Evolutionary conservation across 768 basidiomycete species (phyloP), one percentile per base, ranked within the genome.

Genomic region (Postia placenta): DNA sequence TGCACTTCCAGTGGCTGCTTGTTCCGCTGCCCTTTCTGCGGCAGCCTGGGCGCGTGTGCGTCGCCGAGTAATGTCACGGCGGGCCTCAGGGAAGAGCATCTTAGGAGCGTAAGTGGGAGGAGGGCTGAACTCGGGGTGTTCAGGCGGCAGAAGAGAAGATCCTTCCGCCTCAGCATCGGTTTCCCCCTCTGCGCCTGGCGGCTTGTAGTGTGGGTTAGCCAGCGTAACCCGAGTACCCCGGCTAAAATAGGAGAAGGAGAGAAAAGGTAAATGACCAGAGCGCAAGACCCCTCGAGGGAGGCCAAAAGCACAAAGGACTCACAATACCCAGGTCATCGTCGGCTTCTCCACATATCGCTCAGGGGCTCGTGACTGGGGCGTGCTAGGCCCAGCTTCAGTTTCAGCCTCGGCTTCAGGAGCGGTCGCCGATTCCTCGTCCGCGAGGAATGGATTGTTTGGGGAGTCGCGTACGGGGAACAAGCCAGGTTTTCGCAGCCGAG

Each of bases 241-340:
- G 72, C 85, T 87, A 48, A 3, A 43, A n/a, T 46, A 20, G 23
- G 35, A 58, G 44, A 23, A 24, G 19, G 9, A 23, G 9, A 22
- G 9, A 42, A 15, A 39, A 45, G 37, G 56, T 45, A 17, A 26
- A 23, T 28, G 9, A 47, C 3, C 19, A 6, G 19, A 14, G 9
- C 14, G 30, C 25, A 43, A 20, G 9, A 6, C 11, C n/a, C 2
- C 22, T 30, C 22, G n/a, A n/a, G 39, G 42, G 19, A 11, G 42
- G 38, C 35, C 14, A 20, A 44, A 14, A 48, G 19, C 24, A 20
- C 38, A n/a, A n/a, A 23, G 15, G 33, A 78, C 84, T 58, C 64
- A 87, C 85, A 87, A 87, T 41, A 88, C 86, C 58, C 83, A 84
- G 23, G 79, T 79, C 45, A 87, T 67, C 2, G 75, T 85, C 0